Percentiles rank a stretch among this genome's conserved stretches.
Evolutionary conservation across 192 early-diverging fungal genomes (phyloP).

Genomic region (Coemansia asiatica): DNA sequence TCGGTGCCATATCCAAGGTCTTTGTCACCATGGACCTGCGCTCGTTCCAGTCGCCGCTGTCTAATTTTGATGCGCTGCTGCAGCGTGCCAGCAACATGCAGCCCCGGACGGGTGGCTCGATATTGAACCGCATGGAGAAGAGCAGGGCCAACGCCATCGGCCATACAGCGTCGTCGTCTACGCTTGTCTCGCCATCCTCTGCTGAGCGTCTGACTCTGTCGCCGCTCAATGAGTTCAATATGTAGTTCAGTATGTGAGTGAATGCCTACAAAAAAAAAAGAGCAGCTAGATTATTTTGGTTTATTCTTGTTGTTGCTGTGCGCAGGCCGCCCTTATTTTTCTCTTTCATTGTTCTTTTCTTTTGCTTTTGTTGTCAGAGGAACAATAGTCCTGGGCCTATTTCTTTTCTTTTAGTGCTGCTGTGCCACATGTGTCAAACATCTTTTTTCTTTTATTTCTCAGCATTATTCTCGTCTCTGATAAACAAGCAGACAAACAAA

Average conservation of each 20-base stretch:
- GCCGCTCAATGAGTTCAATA: constrained; percentile 21
- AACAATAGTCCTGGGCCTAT: neutral
- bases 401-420: neutral
- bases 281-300: neutral
- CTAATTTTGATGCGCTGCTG: constrained; percentile 51
- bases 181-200: constrained; percentile 24
- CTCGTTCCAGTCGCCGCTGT: constrained; percentile 47
- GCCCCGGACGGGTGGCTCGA: constrained; percentile 35
- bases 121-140: constrained; percentile 44
- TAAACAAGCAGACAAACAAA: too few relatives aligned
- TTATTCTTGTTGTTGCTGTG: neutral
- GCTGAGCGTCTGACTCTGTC: constrained; percentile 26
- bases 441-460: constrained; percentile 5
- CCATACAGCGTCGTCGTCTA: constrained; percentile 33
- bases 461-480: neutral
- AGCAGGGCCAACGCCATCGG: constrained; percentile 9
- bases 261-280: neutral
- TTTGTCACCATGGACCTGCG: constrained; percentile 54
- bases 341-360: neutral
- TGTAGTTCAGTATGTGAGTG: too few relatives aligned
- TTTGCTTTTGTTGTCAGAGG: neutral
- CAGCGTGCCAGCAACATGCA: constrained; percentile 40
- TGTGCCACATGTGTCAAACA: neutral
- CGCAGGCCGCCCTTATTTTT: neutral
- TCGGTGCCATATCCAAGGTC: constrained; percentile 43